Percentiles rank a stretch among this genome's conserved stretches.
Evolutionary conservation across 176 grass and related monocot genomes (phyloP).

Genomic region (Triticum timopheevii): DNA sequence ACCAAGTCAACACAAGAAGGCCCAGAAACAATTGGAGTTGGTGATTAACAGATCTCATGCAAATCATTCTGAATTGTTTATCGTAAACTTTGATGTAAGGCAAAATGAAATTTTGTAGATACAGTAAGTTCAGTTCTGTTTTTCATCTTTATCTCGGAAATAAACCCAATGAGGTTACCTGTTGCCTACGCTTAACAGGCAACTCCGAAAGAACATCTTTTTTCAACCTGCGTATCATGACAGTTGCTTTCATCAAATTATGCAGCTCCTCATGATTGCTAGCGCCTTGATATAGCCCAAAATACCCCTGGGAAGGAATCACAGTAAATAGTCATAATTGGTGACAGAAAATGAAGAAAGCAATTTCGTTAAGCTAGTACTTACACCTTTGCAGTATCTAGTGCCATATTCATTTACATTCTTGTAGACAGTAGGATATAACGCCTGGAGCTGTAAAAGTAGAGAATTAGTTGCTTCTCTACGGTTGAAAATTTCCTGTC

Average conservation of each 20-base stretch:
- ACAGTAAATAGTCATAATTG: conserved; percentile 28
- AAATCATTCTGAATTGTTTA: too few relatives aligned
- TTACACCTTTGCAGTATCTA: conserved; percentile 97
- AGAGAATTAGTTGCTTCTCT: conserved; percentile 11
- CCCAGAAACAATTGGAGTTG: not conserved
- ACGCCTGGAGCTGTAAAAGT: conserved; percentile 62
- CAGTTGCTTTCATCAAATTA: conserved; percentile 95
- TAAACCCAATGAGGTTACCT: conserved; percentile 38
- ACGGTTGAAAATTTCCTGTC: conserved; percentile 4
- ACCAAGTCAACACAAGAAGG: conserved; percentile 14
- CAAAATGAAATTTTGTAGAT: not conserved
- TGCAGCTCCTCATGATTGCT: conserved; percentile 97
- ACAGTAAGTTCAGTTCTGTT: conserved; percentile 1
- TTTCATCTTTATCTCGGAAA: not conserved
- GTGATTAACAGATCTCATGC: too few relatives aligned
- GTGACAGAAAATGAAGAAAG: conserved; percentile 25
- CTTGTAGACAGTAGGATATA: conserved; percentile 87
- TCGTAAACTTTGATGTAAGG: not conserved
- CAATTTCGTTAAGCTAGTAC: conserved; percentile 40
- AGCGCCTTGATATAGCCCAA: conserved; percentile 90
- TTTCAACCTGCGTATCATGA: conserved; percentile 95
- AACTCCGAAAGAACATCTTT: conserved; percentile 89
- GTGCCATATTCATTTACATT: conserved; percentile 81
- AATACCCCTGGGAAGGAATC: conserved; percentile 49
- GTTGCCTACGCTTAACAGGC: conserved; percentile 85